phyloP scores from a whole-genome alignment of 495 filamentous ascomycete species.

The Penicillium argentinense region DNA sequence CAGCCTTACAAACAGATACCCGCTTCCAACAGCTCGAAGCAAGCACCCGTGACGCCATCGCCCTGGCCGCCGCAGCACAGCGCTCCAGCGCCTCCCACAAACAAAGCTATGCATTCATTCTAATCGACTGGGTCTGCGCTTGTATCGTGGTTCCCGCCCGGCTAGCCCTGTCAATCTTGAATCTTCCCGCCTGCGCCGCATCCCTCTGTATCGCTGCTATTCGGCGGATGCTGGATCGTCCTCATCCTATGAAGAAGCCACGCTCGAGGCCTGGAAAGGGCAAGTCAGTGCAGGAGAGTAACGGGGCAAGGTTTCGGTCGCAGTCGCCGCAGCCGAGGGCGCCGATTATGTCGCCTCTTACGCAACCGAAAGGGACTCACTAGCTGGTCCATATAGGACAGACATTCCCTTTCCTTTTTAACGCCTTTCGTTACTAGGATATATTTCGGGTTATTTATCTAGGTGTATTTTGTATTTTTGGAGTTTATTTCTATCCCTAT shows the following conservation, averaged over 20 bases:
- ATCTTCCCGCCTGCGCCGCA: slow-evolving; percentile 24
- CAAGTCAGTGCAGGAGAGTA: slow-evolving; percentile 9
- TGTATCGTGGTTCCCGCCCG: slow-evolving; percentile 30
- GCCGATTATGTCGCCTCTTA: slow-evolving; percentile 1
- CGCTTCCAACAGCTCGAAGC: slow-evolving; percentile 68
- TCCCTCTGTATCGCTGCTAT: slow-evolving; percentile 17
- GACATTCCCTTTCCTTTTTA: no score
- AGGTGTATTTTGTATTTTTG: no score
- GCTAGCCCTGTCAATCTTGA: slow-evolving; percentile 21
- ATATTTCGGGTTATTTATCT: neutral
- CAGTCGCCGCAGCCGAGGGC: slow-evolving; percentile 2
- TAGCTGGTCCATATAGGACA: neutral
- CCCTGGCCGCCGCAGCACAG: slow-evolving; percentile 74
- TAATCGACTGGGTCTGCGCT: slow-evolving; percentile 31
- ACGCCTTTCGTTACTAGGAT: neutral
- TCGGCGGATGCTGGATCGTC: slow-evolving; percentile 12
- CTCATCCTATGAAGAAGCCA: neutral
- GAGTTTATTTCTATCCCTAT: no score
- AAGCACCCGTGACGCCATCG: slow-evolving; percentile 72
- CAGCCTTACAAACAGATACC: slow-evolving; percentile 70
- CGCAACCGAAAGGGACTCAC: neutral
- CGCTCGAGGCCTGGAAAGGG: slow-evolving; percentile 18
- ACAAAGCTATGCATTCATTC: slow-evolving; percentile 19
- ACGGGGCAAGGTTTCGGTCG: slow-evolving; percentile 1
- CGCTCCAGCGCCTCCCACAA: slow-evolving; percentile 28